Evolutionary conservation across 345 rosid species (phyloP), one percentile per base, ranked within the genome.

Genomic region (Citrus hindsii): DNA sequence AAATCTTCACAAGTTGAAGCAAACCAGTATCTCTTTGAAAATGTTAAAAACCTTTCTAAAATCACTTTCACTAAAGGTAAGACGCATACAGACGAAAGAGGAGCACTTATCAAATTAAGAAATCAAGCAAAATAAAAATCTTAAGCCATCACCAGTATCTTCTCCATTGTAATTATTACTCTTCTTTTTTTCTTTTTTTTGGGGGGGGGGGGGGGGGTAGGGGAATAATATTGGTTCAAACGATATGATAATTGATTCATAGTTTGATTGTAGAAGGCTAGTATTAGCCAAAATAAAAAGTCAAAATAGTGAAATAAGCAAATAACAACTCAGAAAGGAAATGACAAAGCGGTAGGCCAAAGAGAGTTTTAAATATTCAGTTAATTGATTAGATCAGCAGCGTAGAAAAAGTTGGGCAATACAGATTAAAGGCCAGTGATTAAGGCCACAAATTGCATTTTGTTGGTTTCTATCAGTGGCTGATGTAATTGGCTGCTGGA

Each of bases 331-430:
- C 33, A 3, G 21, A 70, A 27, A 19, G 10, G 24, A 56, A n/a
- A 33, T 18, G 64, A 72, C 64, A 56, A 33, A 33, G 10, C n/a
- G 76, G 76, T 58, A n/a, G 76, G 76, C 53, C 65, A 72, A 56
- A n/a, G 1, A 30, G 60, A 32, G 4, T 30, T 27, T 58, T 18
- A 51, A 53, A 4, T 18, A 1, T 18, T 4, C 35, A 13, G 32
- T 58, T 33, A 12, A 48, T 55, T 9, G 74, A 27, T 71, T 53
- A 19, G 27, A 55, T 56, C 75, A 72, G 22, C 65, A 33, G 53
- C 40, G 33, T 56, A 6, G 32, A 42, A 69, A 69, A 24, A 69
- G 13, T 22, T 30, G 13, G 48, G 10, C 48, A 42, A 10, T 3
- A 3, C 14, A 42, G 12, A 42, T 42, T 1, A 46, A 12, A 46